Base-by-base conservation (phyloP, 805 yeast genomes). In the Zygosaccharomyces kombuchaensis region DNA sequence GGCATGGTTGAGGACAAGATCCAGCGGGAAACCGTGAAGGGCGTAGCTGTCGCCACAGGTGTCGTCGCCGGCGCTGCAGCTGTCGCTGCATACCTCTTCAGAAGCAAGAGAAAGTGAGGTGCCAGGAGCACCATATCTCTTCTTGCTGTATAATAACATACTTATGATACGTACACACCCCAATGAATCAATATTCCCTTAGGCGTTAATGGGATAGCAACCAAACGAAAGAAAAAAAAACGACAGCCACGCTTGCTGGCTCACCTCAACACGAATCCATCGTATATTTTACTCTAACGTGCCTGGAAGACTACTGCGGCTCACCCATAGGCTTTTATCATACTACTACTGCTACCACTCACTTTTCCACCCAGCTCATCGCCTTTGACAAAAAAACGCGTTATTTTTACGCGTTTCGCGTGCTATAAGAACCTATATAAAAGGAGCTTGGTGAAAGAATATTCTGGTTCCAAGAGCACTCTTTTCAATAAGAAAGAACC, bases 1-100 rank as follows among this genome's bases (percentile, higher is more conserved):
- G 75, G 77, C 47, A 82, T 83, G 59, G 85, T 93, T 19, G 96
- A 89, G 50, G 90, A 84, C 54, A 84, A 82, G 60, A 80, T 93
- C 34, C 84, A 95, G 26, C 80, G 76, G 57, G 96, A 95, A 60
- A 96, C 97, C 0, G 71, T 91, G 45, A 77, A 88, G 47, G 98
- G 98, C 1, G 69, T 91, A 43, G 96, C 96, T 0, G 73, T 93
- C 22, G 82, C 88, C 0, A 86, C 95, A 21, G 96, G 96, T 14
- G 80, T 81, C 3, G 72, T 91, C 38, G 96, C 96, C 1, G 75
- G 87, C 2, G 93, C 91, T 4, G 86, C 90, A 0, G 90, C 90
- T 0, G 68, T 56, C 7, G 54, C 56, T 13, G 61, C 64, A 8
- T 34, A 58, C 19, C 39, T 61, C 22, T 43, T 56, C 40, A 56